These are phyloP conservation scores for Teunomyces panamensis DNA, from an alignment of 805 yeast species.

Conservation along the genomic window DNA sequence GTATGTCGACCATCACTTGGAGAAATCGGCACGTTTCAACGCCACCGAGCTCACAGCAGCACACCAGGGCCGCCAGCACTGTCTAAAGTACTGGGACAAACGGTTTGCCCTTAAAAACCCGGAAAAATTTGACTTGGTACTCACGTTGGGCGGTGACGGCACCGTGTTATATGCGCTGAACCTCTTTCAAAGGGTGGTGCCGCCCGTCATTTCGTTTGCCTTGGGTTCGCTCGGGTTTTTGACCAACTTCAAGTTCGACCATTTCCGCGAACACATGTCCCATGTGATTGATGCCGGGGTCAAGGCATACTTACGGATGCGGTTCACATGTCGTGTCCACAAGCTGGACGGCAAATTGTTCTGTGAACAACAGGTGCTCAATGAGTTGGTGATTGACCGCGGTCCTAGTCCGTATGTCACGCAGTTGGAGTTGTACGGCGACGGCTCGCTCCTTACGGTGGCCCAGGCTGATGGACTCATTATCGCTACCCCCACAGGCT, in stretches of 20 bases:
- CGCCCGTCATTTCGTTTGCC: constrained; percentile 45
- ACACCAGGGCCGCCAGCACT: constrained; percentile 42
- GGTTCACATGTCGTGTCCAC: constrained; percentile 77
- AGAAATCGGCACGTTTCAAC: constrained; percentile 61
- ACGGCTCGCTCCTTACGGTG: constrained; percentile 77
- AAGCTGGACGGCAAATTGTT: constrained; percentile 50
- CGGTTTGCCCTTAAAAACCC: constrained; percentile 47
- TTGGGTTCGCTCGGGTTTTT: constrained; percentile 43
- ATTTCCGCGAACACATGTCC: constrained; percentile 58
- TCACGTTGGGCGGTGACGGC: constrained; percentile 47
- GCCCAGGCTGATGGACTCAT: constrained; percentile 95
- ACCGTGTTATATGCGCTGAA: constrained; percentile 43
- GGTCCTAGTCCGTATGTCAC: constrained; percentile 94
- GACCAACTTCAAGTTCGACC: constrained; percentile 80
- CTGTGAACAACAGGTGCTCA: constrained; percentile 73
- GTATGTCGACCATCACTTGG: constrained; percentile 71
- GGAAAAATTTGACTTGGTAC: constrained; percentile 42
- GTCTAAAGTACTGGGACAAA: constrained; percentile 68
- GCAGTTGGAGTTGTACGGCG: constrained; percentile 85
- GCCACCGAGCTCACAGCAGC: constrained; percentile 49
- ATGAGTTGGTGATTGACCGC: constrained; percentile 87
- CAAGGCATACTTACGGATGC: constrained; percentile 73
- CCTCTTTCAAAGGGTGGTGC: constrained; percentile 44
- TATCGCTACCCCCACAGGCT: constrained; percentile 92
- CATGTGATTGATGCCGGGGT: constrained; percentile 69